Conservation (phyloP, 2,329 filamentous ascomycete species). For the Fusarium sp. region DNA sequence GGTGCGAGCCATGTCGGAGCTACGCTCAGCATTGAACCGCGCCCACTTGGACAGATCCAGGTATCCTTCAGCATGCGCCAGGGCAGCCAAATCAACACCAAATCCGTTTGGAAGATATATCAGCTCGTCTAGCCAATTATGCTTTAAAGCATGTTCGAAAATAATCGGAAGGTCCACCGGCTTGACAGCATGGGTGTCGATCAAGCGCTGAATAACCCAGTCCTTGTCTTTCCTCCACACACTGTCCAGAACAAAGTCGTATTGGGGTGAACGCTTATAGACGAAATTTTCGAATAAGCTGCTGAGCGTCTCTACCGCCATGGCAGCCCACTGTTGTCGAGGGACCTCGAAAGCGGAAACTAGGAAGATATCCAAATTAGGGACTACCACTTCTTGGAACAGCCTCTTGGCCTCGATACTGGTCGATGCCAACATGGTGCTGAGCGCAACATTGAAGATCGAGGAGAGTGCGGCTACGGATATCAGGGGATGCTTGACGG, state of each 20-base stretch:
- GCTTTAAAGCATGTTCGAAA: slow-evolving; percentile 77
- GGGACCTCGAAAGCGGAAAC: slow-evolving; percentile 83
- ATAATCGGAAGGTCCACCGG: slow-evolving; percentile 63
- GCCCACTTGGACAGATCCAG: slow-evolving; percentile 88
- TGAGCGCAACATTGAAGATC: slow-evolving; percentile 74
- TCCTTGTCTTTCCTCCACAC: slow-evolving; percentile 91
- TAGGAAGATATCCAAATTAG: slow-evolving; percentile 83
- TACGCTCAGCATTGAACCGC: slow-evolving; percentile 75
- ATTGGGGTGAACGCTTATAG: slow-evolving; percentile 80
- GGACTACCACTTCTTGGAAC: slow-evolving; percentile 76
- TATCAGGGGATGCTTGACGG: slow-evolving; percentile 86
- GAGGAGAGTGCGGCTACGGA: slow-evolving; percentile 85
- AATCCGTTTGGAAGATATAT: slow-evolving; percentile 85
- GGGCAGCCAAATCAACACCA: slow-evolving; percentile 86
- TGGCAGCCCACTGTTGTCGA: slow-evolving; percentile 77
- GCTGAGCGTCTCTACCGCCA: slow-evolving; percentile 81
- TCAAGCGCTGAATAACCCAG: slow-evolving; percentile 86
- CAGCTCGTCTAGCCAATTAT: slow-evolving; percentile 86
- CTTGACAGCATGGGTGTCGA: slow-evolving; percentile 84
- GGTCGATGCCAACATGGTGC: slow-evolving; percentile 71
- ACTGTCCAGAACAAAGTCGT: slow-evolving; percentile 90
- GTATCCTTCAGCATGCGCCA: slow-evolving; percentile 84
- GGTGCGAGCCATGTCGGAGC: slow-evolving; percentile 75
- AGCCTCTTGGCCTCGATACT: slow-evolving; percentile 73
- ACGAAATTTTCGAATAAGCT: slow-evolving; percentile 88